These are phyloP conservation scores for Lignosus rhinocerotis DNA, from an alignment of 1,284 basidiomycete species.

Conservation along the genomic window DNA sequence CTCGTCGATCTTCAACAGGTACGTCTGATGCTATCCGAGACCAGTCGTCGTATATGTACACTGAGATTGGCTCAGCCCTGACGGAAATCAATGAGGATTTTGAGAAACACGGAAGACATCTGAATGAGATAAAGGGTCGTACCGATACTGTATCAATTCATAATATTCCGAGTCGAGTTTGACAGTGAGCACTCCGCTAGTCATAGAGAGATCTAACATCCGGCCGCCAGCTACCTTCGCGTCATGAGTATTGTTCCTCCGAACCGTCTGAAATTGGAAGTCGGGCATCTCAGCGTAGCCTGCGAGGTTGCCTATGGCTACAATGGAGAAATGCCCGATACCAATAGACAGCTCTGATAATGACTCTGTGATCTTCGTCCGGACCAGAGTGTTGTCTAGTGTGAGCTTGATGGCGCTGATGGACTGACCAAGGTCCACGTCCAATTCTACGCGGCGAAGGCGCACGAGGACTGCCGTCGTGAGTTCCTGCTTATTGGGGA, in stretches of 20 bases:
- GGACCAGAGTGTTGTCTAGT: conserved; percentile 59
- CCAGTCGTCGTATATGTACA: conserved; percentile 86
- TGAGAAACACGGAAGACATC: not conserved
- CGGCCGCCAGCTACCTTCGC: conserved; percentile 39
- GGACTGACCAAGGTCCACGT: conserved; percentile 76
- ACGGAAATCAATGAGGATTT: not conserved
- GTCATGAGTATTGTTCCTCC: conserved; percentile 47
- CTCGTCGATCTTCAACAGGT: conserved; percentile 51
- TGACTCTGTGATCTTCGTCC: conserved; percentile 59
- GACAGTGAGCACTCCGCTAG: conserved; percentile 69
- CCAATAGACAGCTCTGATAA: conserved; percentile 65
- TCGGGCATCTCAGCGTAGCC: conserved; percentile 69
- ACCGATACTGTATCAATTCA: conserved; percentile 79
- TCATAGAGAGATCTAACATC: conserved; percentile 76
- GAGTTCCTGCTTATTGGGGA: conserved; percentile 46
- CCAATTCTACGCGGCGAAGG: conserved; percentile 69
- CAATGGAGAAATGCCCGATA: conserved; percentile 62
- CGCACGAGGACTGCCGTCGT: conserved; percentile 66
- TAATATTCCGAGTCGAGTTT: conserved; percentile 78
- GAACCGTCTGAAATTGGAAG: conserved; percentile 76
- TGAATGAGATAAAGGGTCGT: conserved; percentile 6
- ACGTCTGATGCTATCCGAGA: conserved; percentile 45
- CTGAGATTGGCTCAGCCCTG: conserved; percentile 77
- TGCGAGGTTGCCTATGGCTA: conserved; percentile 74
- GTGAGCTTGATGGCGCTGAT: conserved; percentile 67